These are phyloP conservation scores for Sugiyamaella chiloensis DNA, from an alignment of 805 yeast species.

Conservation along the genomic window DNA sequence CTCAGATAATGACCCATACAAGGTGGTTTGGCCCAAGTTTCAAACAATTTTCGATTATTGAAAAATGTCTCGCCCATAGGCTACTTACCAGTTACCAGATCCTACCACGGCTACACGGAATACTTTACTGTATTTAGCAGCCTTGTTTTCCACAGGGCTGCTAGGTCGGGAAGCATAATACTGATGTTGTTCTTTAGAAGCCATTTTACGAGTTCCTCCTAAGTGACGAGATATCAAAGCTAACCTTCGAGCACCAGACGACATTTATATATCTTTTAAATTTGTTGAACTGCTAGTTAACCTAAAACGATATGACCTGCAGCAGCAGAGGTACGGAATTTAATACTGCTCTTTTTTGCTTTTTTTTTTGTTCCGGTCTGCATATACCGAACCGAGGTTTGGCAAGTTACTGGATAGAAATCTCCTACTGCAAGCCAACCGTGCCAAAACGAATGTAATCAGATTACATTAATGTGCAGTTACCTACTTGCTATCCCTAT, in stretches of 20 bases:
- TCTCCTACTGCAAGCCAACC: no score
- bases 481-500: no score
- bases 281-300: no score
- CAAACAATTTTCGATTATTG: no score
- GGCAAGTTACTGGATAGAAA: no score
- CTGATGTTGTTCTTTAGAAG: conserved; percentile 4
- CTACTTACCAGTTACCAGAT: conserved; percentile 85
- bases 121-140: conserved; percentile 20
- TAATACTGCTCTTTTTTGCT: neutral
- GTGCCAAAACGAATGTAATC: no score
- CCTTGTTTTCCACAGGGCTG: conserved; percentile 1
- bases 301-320: no score
- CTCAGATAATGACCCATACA: no score
- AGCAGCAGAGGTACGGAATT: neutral
- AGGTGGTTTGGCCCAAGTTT: no score
- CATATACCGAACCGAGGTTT: conserved; percentile 2
- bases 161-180: conserved; percentile 13
- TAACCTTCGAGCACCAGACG: conserved; percentile 1
- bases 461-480: no score
- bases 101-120: conserved; percentile 77
- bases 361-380: no score
- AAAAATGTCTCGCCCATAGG: no score
- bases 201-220: neutral
- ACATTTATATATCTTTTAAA: neutral
- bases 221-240: neutral